Evolutionary conservation across 305 asterid species (phyloP), one percentile per base, ranked within the genome.

Genomic region (Plantago rigida): DNA sequence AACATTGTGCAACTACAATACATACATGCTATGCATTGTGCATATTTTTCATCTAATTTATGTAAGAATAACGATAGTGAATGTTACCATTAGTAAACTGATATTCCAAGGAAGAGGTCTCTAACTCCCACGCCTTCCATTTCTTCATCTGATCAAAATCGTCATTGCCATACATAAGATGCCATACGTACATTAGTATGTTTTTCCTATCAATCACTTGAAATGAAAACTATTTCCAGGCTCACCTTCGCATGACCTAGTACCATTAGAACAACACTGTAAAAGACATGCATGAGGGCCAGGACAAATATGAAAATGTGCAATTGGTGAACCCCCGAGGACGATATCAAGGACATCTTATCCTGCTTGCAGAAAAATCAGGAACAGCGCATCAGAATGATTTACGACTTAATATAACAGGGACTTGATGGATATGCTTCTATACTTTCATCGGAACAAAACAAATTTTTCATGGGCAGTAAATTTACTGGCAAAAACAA

Each of bases 301-400:
- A 86, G 77, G 42, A 83, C 85, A 53, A 86, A 83, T 57, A 86
- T 81, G 74, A 86, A 86, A n/a, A 86, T 79, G 78, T 86, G 94
- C 69, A 86, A 51, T 39, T 86, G 91, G 65, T 86, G 86, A 49
- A 86, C 65, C 36, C 85, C 94, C 4, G 79, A 67, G 45, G 76
- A 68, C 8, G 88, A 79, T 59, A 83, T 77, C 78, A 86, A 54
- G 0, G 94, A 67, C 34, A 83, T 77, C 57, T 79, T 70, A 9
- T 74, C 73, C 88, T 84, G 75, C 19, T 15, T 51, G 13, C 56
- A 56, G 13, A 39, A 61, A 28, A 63, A 54, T 10, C 9, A 48
- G 36, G 59, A 12, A 28, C 28, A 46, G n/a, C 22, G 0, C 8
- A 26, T 51, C 8, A 13, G 12, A 42, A 14, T 4, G 22, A 5